A percentile compares a stretch with the other conserved stretches of the same genome.
phyloP scores from a whole-genome alignment of 1,284 basidiomycete genomes.

The Cryptococcus sp. region DNA sequence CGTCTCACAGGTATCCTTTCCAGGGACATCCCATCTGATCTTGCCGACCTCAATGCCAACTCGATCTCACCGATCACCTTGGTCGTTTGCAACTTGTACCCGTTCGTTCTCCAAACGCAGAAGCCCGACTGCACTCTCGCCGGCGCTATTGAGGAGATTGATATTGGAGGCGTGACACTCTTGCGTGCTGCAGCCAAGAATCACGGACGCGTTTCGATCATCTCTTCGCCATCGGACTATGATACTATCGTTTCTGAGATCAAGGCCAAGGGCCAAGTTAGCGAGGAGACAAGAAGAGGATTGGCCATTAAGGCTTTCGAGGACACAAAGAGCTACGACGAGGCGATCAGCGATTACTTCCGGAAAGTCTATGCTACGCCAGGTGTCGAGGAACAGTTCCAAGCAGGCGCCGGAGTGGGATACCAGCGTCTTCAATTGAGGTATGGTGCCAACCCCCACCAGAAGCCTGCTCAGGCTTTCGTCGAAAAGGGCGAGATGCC shows the following conservation, averaged over 20 bases:
- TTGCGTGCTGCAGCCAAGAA: constrained; percentile 98
- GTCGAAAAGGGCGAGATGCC: constrained; percentile 87
- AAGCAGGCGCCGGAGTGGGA: constrained; percentile 61
- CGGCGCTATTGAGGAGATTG: constrained; percentile 95
- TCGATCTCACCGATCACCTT: constrained; percentile 86
- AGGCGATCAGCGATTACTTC: constrained; percentile 95
- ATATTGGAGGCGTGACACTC: constrained; percentile 98
- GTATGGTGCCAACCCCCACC: constrained; percentile 98
- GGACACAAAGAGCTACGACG: constrained; percentile 92
- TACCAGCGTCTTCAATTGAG: constrained; percentile 84
- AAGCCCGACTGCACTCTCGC: constrained; percentile 87
- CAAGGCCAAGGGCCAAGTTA: constrained; percentile 68
- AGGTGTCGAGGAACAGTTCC: constrained; percentile 64
- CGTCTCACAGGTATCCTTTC: constrained; percentile 74
- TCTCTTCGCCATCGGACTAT: constrained; percentile 96
- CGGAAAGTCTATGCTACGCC: constrained; percentile 89
- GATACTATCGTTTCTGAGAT: constrained; percentile 74
- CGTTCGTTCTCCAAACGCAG: constrained; percentile 87
- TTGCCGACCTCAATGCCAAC: constrained; percentile 76
- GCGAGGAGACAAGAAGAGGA: constrained; percentile 69
- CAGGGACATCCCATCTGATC: constrained; percentile 80
- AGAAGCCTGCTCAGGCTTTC: constrained; percentile 97
- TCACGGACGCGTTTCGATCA: constrained; percentile 87
- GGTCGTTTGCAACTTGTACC: constrained; percentile 99
- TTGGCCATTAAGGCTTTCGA: constrained; percentile 98